These are phyloP conservation scores for Lactarius sanguifluus DNA, from an alignment of 768 basidiomycete genomes.

Conservation along the genomic window DNA sequence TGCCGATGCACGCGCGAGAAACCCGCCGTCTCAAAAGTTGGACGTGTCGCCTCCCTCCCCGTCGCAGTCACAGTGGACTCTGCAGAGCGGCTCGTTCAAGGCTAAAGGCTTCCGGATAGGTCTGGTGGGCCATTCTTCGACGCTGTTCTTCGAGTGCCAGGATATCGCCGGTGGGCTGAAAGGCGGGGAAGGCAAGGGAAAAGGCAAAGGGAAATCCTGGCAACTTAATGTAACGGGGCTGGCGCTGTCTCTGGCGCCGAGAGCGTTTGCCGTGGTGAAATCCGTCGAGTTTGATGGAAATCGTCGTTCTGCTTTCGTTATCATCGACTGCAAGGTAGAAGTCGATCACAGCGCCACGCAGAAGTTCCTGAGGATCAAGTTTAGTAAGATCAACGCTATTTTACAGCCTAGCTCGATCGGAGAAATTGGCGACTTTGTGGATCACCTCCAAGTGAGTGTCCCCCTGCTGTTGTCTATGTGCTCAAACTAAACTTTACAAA, in stretches of 20 bases:
- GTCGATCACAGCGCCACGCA: slow-evolving; percentile 20
- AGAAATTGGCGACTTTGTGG: slow-evolving; percentile 86
- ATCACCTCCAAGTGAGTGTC: slow-evolving; percentile 68
- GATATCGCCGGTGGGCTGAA: slow-evolving; percentile 65
- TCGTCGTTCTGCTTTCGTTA: slow-evolving; percentile 79
- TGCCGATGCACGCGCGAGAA: slow-evolving; percentile 52
- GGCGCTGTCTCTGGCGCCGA: slow-evolving; percentile 79
- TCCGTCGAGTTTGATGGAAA: slow-evolving; percentile 53
- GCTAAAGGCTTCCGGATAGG: slow-evolving; percentile 82
- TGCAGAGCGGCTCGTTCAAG: slow-evolving; percentile 52
- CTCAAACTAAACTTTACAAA: slow-evolving; percentile 29
- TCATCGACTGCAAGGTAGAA: slow-evolving; percentile 61
- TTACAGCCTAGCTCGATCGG: slow-evolving; percentile 93
- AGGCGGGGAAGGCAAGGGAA: slow-evolving; percentile 42
- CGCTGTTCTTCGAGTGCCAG: slow-evolving; percentile 71
- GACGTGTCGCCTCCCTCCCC: slow-evolving; percentile 18
- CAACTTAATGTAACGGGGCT: slow-evolving; percentile 70
- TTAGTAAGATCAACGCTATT: slow-evolving; percentile 85
- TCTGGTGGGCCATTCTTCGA: slow-evolving; percentile 70
- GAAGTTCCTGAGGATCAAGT: slow-evolving; percentile 49
- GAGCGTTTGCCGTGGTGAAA: slow-evolving; percentile 39
- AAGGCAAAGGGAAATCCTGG: slow-evolving; percentile 45
- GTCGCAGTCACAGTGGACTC: slow-evolving; percentile 19
- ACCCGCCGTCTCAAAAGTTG: slow-evolving; percentile 17
- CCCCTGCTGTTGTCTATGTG: slow-evolving; percentile 2